Conservation (phyloP, 805 yeast species). For the Spathaspora boniae region DNA sequence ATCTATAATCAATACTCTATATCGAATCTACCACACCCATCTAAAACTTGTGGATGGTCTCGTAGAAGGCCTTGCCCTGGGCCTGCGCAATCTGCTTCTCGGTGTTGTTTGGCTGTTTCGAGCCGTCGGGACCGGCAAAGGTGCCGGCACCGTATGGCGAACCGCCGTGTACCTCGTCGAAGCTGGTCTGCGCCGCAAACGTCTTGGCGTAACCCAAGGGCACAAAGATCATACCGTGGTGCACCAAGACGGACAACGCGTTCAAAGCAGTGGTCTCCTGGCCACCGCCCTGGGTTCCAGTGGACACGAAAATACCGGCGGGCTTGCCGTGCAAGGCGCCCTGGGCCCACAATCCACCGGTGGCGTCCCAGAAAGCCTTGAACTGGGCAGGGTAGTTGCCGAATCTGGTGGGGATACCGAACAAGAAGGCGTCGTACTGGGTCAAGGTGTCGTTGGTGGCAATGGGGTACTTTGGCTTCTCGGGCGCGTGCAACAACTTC, state of each 20-base stretch:
- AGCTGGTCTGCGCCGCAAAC: constrained; percentile 52
- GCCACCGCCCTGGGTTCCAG: constrained; percentile 76
- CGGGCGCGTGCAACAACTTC: constrained; percentile 56
- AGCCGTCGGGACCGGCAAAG: constrained; percentile 71
- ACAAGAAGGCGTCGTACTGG: constrained; percentile 73
- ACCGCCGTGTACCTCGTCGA: constrained; percentile 74
- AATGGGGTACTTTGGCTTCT: constrained; percentile 48
- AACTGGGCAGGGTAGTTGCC: constrained; percentile 81
- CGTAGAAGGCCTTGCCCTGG: constrained; percentile 63
- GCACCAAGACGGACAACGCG: constrained; percentile 57
- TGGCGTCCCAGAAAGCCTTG: constrained; percentile 71
- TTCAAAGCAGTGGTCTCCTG: constrained; percentile 68
- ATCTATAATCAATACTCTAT: no score
- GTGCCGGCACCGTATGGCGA: constrained; percentile 89
- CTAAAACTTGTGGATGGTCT: constrained; percentile 17
- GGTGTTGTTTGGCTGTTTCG: constrained; percentile 59
- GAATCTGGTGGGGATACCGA: constrained; percentile 84
- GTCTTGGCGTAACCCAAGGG: constrained; percentile 71
- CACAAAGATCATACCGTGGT: constrained; percentile 74
- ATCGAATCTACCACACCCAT: no score
- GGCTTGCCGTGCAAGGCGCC: constrained; percentile 71
- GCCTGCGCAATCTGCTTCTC: constrained; percentile 61
- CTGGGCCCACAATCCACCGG: constrained; percentile 75
- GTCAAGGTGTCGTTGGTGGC: constrained; percentile 57
- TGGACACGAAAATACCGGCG: constrained; percentile 67